Percentiles rank a stretch among this genome's conserved stretches.
These are phyloP conservation scores for Aspergillus neoniger DNA, from an alignment of 2,329 filamentous ascomycete genomes.

Conservation along the genomic window DNA sequence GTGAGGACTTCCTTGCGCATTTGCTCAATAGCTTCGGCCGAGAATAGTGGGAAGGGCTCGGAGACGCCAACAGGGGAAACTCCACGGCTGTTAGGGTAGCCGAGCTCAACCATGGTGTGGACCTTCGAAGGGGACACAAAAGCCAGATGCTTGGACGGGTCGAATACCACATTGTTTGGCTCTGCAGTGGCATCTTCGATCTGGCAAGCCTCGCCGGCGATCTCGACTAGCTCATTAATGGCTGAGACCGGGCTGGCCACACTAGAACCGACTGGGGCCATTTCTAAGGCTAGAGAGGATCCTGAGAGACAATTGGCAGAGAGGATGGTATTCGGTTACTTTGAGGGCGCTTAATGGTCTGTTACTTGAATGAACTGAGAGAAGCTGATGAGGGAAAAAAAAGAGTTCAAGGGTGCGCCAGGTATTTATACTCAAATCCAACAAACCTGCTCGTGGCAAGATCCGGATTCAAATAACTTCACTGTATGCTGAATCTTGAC, in stretches of 20 bases:
- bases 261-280: not conserved
- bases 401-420: too few relatives aligned
- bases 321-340: too few relatives aligned
- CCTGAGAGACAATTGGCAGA: too few relatives aligned
- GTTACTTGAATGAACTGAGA: too few relatives aligned
- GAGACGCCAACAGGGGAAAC: conserved; percentile 66
- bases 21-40: conserved; percentile 59
- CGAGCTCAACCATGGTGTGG: conserved; percentile 64
- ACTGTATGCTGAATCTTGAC: too few relatives aligned
- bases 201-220: not conserved
- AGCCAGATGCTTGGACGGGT: conserved; percentile 57
- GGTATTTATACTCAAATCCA: too few relatives aligned
- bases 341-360: too few relatives aligned
- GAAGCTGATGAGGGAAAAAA: too few relatives aligned
- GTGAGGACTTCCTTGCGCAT: conserved; percentile 66
- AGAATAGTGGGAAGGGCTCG: conserved; percentile 66
- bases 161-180: conserved; percentile 41
- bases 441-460: too few relatives aligned
- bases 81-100: conserved; percentile 56
- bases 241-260: not conserved
- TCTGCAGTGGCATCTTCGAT: not conserved
- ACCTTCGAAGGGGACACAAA: conserved; percentile 55
- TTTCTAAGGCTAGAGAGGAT: not conserved
- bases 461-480: too few relatives aligned
- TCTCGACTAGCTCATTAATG: not conserved